A percentile compares a stretch with the other conserved stretches of the same genome.
Conservation (phyloP, 208 protist species). For the Leishmania arabica region DNA sequence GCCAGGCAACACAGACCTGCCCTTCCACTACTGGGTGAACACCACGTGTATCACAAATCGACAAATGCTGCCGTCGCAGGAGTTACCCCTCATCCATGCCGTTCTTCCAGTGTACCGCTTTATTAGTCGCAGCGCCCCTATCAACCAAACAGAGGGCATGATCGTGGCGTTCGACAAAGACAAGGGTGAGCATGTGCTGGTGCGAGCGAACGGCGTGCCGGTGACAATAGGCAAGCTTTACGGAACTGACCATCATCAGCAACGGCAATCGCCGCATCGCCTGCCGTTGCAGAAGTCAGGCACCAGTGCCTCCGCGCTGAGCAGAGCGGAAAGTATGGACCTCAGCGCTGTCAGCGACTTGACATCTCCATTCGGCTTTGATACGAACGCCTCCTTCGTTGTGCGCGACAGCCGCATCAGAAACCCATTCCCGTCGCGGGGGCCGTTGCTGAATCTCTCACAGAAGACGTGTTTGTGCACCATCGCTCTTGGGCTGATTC, state of each 20-base stretch:
- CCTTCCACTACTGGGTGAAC: conserved; percentile 91
- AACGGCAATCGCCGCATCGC: neutral
- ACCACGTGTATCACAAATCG: conserved; percentile 81
- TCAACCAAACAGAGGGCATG: conserved; percentile 62
- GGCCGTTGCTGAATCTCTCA: conserved; percentile 73
- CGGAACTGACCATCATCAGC: conserved; percentile 3
- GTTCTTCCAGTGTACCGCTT: conserved; percentile 83
- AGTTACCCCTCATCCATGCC: conserved; percentile 71
- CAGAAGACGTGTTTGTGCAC: conserved; percentile 86
- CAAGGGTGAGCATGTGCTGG: conserved; percentile 73
- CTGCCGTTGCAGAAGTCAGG: conserved; percentile 1
- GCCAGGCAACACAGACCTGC: conserved; percentile 46
- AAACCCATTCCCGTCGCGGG: conserved; percentile 40
- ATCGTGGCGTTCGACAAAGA: conserved; percentile 84
- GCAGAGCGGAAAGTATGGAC: conserved; percentile 18
- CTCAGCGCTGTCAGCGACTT: conserved; percentile 24
- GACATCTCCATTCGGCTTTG: conserved; percentile 37
- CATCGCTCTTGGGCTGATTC: conserved; percentile 79
- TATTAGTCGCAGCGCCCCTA: conserved; percentile 37
- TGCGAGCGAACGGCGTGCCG: conserved; percentile 73
- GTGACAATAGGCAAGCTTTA: conserved; percentile 45
- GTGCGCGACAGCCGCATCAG: conserved; percentile 37
- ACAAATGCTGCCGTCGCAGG: conserved; percentile 68
- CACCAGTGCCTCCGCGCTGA: conserved; percentile 1
- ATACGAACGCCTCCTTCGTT: conserved; percentile 66